Base-by-base conservation (phyloP, 495 filamentous ascomycete genomes). In the Daldinia decipiens region DNA sequence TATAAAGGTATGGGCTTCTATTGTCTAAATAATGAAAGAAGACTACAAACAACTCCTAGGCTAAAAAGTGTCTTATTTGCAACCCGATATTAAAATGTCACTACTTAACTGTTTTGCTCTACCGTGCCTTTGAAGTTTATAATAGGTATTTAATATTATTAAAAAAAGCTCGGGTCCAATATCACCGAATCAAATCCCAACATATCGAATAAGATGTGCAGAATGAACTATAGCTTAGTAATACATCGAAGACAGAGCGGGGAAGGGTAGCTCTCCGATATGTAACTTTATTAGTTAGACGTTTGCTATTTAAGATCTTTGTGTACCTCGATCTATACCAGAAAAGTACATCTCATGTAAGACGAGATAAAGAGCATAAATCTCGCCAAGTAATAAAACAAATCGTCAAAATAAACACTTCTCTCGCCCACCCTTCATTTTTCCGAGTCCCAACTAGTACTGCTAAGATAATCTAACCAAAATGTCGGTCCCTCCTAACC, bases 401-500 rank as follows among this genome's bases (percentile, higher is more conserved):
- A 19, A 0, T 6, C 7, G 7, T 45, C 2, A 45, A 45, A 4
- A 45, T 19, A 45, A 45, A 19, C 3, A 17, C 7, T 17, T 9
- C 17, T 47, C 43, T 47, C 43, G 17, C 43, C 9, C 4, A 47
- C 12, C 19, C 43, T 4, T 47, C 19, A 7, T 8, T 9, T 8
- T 45, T 45, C 8, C 8, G 11, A 21, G 4, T 21, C 3, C 43
- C 43, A 47, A 47, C 21, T 47, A n/a, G n/a, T n/a, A 9, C 6
- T 47, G 9, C 43, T 13, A 8, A 47, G 43, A 47, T 12, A 47
- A 47, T 24, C 43, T 1, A 24, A 47, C 43, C 19, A 24, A 24
- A 5, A 84, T 83, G 80, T 68, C 81, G 62, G 74, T 76, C 31
- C 81, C 82, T 0, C 74, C 81, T 55, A 77, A 77, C 34, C 78